A percentile compares a stretch with the other conserved stretches of the same genome.
phyloP scores from a whole-genome alignment of 1,139 yeast genomes.

The Kluyveromyces sp. region DNA sequence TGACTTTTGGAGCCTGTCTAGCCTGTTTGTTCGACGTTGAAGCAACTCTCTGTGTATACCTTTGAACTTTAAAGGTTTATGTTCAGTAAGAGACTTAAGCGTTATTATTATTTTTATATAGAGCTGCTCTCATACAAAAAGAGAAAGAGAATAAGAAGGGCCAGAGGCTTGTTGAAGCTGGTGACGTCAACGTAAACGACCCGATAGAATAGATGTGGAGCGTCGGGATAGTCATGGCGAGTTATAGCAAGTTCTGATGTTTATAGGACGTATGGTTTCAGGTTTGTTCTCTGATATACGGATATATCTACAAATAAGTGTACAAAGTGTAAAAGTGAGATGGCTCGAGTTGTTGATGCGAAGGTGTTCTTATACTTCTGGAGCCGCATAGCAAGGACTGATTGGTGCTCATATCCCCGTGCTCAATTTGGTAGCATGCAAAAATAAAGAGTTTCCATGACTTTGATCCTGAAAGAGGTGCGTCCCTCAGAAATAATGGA shows the following conservation, averaged over 20 bases:
- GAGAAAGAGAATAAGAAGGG: too few species aligned
- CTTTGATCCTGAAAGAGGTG: too few species aligned
- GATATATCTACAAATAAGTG: slow-evolving; percentile 4
- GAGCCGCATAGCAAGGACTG: neutral
- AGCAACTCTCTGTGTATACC: too few species aligned
- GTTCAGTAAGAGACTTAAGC: neutral
- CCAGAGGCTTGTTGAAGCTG: too few species aligned
- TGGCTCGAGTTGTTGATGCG: neutral
- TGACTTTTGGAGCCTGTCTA: neutral
- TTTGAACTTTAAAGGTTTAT: neutral
- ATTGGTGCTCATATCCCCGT: neutral
- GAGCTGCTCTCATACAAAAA: too few species aligned
- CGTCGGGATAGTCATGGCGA: too few species aligned
- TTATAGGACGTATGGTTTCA: slow-evolving; percentile 2
- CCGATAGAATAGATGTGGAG: too few species aligned
- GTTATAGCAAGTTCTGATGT: neutral
- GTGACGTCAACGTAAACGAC: too few species aligned
- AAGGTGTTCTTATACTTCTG: neutral
- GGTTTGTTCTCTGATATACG: slow-evolving; percentile 1
- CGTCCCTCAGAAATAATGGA: too few species aligned
- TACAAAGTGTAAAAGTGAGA: slow-evolving; percentile 1
- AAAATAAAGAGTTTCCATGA: neutral
- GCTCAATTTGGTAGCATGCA: neutral
- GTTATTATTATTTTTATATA: too few species aligned
- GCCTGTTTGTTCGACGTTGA: too few species aligned